A percentile compares a stretch with the other conserved stretches of the same genome.
Conservation (phyloP, 805 yeast genomes). For the Nakazawaea ishiwadae region DNA sequence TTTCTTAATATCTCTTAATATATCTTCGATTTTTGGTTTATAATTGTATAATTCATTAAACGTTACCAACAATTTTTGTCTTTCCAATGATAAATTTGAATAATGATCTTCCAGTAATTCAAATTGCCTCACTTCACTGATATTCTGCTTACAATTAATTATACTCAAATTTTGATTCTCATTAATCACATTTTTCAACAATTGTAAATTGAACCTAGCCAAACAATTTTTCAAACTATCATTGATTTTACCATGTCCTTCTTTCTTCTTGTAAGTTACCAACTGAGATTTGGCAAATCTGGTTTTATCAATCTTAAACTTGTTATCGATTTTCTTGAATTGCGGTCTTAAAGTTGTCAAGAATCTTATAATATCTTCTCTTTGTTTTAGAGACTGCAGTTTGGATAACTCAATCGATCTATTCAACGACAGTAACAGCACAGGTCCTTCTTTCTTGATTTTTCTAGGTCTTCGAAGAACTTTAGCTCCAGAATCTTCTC, state of each 20-base stretch:
- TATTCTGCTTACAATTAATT: constrained; percentile 1
- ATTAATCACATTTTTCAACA: not conserved
- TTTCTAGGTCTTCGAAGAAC: not conserved
- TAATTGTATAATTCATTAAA: constrained; percentile 5
- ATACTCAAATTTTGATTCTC: not conserved
- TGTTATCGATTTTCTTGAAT: not conserved
- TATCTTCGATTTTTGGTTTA: not conserved
- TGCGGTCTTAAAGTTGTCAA: constrained; percentile 2
- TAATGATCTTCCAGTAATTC: not conserved
- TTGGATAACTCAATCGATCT: not conserved
- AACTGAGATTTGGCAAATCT: not conserved
- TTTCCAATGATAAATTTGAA: not conserved
- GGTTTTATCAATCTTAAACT: not conserved
- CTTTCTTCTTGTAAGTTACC: not conserved
- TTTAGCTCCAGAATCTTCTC: not conserved
- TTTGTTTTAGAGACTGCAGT: not conserved
- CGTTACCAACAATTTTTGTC: not conserved
- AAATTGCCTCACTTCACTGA: not conserved
- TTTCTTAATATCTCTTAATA: constrained; percentile 5
- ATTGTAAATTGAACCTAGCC: not conserved
- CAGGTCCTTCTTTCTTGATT: not conserved
- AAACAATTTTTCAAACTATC: not conserved
- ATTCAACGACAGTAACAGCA: not conserved
- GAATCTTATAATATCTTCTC: not conserved
- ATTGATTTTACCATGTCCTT: not conserved